Evolutionary conservation across 352 stramenopile species (phyloP), one percentile per base, ranked within the genome.

Genomic region (Pythium phragmitis): DNA sequence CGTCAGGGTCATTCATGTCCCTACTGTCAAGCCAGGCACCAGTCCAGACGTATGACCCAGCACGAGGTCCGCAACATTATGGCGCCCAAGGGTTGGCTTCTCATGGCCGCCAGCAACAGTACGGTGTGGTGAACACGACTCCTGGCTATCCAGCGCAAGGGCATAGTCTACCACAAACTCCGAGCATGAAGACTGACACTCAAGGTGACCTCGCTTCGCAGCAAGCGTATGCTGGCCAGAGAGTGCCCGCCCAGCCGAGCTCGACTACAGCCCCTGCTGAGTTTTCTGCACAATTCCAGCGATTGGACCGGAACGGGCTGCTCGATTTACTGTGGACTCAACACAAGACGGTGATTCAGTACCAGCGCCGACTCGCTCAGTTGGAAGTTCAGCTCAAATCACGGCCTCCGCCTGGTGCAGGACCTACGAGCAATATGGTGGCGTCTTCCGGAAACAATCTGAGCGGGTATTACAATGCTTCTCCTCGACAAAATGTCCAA

Each of bases 291-390:
- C 85, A 91, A 57, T 79, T 91, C 4, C 77, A 90, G 59, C 85
- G 88, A 36, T 75, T 89, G 14, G 80, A 89, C 53, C 81, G 85
- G 37, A 78, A 70, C 21, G 70, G 75, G 8, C 63, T 93, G 4
- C 77, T 93, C n/a, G 82, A 91, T 41, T 64, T 92, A 14, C 55
- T 91, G 26, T 92, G 82, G 85, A 93, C 79, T 43, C 82, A 92
- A 65, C 69, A 80, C 30, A 76, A 74, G 55, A 72, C 79, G 0
- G 67, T 93, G 7, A 74, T 87, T 9, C 73, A 87, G 37, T 91
- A 81, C 73, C 85, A 93, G 41, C 68, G 70, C 36, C 73, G 76
- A 23, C 58, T 76, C 12, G 78, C 69, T 37, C 72, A 91, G 48
- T 46, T 90, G 2, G 77, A 91, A 64, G 58, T 75, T 33, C 76